A percentile compares a stretch with the other conserved stretches of the same genome.
These are phyloP conservation scores for Pisolithus sp. DNA, from an alignment of 768 basidiomycete genomes.

Conservation along the genomic window DNA sequence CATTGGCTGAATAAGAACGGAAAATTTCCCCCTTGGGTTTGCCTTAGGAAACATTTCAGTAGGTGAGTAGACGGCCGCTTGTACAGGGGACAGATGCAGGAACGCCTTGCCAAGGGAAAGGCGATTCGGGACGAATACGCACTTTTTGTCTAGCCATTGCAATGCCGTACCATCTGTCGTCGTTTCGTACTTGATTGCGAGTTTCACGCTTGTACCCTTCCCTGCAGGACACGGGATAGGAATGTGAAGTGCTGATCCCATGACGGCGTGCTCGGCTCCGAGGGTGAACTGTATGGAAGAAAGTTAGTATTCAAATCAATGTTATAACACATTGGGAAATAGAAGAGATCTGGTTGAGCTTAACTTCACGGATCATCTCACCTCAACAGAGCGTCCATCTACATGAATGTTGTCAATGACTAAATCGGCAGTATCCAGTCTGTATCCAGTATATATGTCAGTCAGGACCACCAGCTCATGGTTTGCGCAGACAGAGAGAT, in stretches of 20 bases:
- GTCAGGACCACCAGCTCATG: background rate
- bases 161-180: constrained; percentile 70
- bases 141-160: constrained; percentile 86
- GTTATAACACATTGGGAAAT: background rate
- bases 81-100: background rate
- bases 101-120: background rate
- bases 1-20: constrained; percentile 91
- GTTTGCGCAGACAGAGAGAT: background rate
- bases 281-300: constrained; percentile 40
- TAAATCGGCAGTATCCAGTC: constrained; percentile 72
- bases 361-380: constrained; percentile 23
- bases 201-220: constrained; percentile 33
- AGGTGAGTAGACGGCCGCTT: too few relatives aligned
- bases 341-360: background rate
- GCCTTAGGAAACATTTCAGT: constrained; percentile 33
- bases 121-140: constrained; percentile 13
- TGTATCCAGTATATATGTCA: constrained; percentile 16
- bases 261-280: constrained; percentile 53
- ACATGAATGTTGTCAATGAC: constrained; percentile 51
- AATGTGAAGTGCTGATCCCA: constrained; percentile 73
- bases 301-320: background rate
- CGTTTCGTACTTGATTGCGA: constrained; percentile 66
- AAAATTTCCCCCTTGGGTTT: constrained; percentile 80
- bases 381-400: constrained; percentile 37
- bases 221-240: constrained; percentile 34